phyloP scores from a whole-genome alignment of 768 basidiomycete species.

The Tricholoma furcatifolium region DNA sequence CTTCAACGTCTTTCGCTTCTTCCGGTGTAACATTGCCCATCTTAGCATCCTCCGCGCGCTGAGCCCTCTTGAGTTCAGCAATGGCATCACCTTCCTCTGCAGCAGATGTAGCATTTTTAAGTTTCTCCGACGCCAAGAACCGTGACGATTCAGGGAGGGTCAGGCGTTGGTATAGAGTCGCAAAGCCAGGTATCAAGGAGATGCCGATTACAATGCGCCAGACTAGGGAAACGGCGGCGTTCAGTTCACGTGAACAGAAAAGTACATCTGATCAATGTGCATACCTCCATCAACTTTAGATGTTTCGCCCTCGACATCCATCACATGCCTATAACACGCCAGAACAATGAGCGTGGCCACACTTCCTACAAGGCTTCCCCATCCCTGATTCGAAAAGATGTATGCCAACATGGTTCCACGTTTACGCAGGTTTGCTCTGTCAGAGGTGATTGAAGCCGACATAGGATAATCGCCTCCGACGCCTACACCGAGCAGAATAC shows the following conservation, averaged over 20 bases:
- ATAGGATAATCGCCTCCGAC: constrained; percentile 83
- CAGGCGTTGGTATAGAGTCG: constrained; percentile 72
- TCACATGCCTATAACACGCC: constrained; percentile 58
- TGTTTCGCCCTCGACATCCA: constrained; percentile 56
- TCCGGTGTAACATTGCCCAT: constrained; percentile 4
- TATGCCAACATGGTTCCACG: constrained; percentile 75
- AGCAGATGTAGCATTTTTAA: constrained; percentile 15
- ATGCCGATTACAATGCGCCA: constrained; percentile 76
- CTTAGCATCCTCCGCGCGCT: constrained; percentile 26
- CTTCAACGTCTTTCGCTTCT: neutral
- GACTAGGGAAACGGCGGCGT: constrained; percentile 28
- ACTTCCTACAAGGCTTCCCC: constrained; percentile 68
- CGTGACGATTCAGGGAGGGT: constrained; percentile 70
- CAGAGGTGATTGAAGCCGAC: constrained; percentile 67
- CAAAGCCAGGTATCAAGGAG: constrained; percentile 73
- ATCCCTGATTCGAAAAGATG: constrained; percentile 77
- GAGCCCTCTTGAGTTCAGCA: constrained; percentile 33
- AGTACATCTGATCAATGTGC: constrained; percentile 8
- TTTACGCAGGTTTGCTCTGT: constrained; percentile 62
- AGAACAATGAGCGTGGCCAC: constrained; percentile 65
- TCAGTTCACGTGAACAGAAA: too few relatives aligned
- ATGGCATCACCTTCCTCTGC: constrained; percentile 25
- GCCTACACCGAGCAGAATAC: constrained; percentile 74
- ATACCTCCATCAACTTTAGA: constrained; percentile 72
- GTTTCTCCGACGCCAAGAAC: constrained; percentile 43